A percentile compares a stretch with the other conserved stretches of the same genome.
phyloP scores from a whole-genome alignment of 1,139 yeast species.

The Kodamaea ohmeri region DNA sequence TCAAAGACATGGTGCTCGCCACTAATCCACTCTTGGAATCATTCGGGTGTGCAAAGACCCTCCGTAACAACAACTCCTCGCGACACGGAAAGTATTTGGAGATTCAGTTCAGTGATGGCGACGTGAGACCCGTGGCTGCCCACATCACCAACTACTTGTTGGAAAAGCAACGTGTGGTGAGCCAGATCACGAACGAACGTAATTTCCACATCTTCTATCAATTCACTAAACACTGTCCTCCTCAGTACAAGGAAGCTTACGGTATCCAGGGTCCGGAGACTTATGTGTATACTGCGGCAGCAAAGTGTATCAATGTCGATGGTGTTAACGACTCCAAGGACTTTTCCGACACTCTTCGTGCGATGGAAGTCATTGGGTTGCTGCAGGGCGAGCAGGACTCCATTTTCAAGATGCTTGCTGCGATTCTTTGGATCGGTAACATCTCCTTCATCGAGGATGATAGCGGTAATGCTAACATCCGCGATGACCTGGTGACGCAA shows the following conservation, averaged over 20 bases:
- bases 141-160: slow-evolving; percentile 91
- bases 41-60: slow-evolving; percentile 97
- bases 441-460: slow-evolving; percentile 82
- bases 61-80: slow-evolving; percentile 93
- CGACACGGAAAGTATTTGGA: slow-evolving; percentile 97
- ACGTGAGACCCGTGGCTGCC: slow-evolving; percentile 84
- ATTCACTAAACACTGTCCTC: slow-evolving; percentile 87
- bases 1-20: slow-evolving; percentile 96
- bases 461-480: slow-evolving; percentile 76
- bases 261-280: slow-evolving; percentile 95
- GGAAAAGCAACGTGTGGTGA: slow-evolving; percentile 94
- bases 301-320: slow-evolving; percentile 81
- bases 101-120: slow-evolving; percentile 69
- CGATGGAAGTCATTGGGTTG: slow-evolving; percentile 88
- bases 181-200: slow-evolving; percentile 88
- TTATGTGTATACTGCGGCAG: slow-evolving; percentile 82
- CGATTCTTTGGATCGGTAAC: slow-evolving; percentile 93
- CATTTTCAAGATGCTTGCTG: slow-evolving; percentile 80
- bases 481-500: slow-evolving; percentile 85
- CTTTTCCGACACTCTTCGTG: slow-evolving; percentile 73
- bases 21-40: slow-evolving; percentile 95
- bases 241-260: slow-evolving; percentile 72
- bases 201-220: slow-evolving; percentile 97
- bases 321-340: slow-evolving; percentile 83
- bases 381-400: slow-evolving; percentile 81